Conservation (phyloP, 176 grass and related monocot species). For the Rhynchospora tenuis region DNA sequence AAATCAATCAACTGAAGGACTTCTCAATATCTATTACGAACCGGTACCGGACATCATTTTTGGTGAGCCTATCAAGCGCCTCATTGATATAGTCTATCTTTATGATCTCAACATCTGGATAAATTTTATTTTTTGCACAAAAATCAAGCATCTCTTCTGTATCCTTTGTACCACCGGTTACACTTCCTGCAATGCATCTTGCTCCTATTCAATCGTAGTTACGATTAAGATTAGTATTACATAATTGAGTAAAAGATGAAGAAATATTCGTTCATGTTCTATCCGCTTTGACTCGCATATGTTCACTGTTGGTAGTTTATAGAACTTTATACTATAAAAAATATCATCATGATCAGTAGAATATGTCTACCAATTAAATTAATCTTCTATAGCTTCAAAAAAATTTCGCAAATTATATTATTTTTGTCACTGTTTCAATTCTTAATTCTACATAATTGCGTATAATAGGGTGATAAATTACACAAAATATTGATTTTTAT, state of each 20-base stretch:
- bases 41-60: conserved; percentile 60
- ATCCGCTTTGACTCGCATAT: not conserved
- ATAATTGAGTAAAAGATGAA: not conserved
- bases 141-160: conserved; percentile 23
- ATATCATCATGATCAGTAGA: not conserved
- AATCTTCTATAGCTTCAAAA: not conserved
- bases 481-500: not conserved
- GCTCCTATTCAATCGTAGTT: conserved; percentile 8
- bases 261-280: not conserved
- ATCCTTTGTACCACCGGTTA: conserved; percentile 15
- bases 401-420: not conserved
- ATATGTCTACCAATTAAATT: not conserved
- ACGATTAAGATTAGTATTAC: conserved; percentile 3
- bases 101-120: conserved; percentile 22
- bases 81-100: conserved; percentile 26
- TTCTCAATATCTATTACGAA: conserved; percentile 62
- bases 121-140: conserved; percentile 24
- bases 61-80: conserved; percentile 44
- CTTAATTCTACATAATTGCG: not conserved
- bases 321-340: not conserved
- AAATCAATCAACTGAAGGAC: conserved; percentile 34
- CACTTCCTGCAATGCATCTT: conserved; percentile 21
- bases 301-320: not conserved
- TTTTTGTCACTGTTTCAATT: not conserved
- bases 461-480: not conserved